phyloP scores from a whole-genome alignment of 306 rosid species.

The Cyclanthera cordifolia region DNA sequence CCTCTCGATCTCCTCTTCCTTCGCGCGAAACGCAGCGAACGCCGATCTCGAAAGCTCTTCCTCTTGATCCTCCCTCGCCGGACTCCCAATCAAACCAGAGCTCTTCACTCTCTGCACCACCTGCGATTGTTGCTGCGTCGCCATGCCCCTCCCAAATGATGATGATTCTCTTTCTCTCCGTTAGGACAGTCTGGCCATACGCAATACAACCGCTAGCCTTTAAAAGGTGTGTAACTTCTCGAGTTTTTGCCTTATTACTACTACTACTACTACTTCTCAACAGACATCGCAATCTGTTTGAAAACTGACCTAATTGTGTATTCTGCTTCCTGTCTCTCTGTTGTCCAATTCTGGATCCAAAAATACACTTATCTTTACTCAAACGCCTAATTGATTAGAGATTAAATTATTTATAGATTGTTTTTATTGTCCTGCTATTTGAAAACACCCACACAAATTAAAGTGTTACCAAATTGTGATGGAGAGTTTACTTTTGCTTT shows the following conservation, averaged over 20 bases:
- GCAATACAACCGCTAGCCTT: conserved; percentile 33
- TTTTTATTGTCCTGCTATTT: background rate
- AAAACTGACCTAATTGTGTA: conserved; percentile 25
- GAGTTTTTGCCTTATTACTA: background rate
- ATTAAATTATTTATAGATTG: background rate
- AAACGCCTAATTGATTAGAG: conserved; percentile 29
- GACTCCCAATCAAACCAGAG: conserved; percentile 44
- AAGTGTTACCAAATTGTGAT: conserved; percentile 6
- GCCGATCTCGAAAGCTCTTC: conserved; percentile 81
- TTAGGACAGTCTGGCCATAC: conserved; percentile 23
- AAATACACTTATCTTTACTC: conserved; percentile 32
- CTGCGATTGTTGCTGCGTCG: conserved; percentile 33
- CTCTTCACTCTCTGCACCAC: conserved; percentile 35
- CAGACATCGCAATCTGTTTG: conserved; percentile 18
- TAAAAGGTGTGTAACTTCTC: conserved; percentile 27
- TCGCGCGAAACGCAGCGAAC: conserved; percentile 48
- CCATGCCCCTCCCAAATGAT: conserved; percentile 44
- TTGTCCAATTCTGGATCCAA: background rate
- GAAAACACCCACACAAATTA: background rate
- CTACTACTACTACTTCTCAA: no score
- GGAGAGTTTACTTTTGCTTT: conserved; percentile 17
- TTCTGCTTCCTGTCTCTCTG: conserved; percentile 1
- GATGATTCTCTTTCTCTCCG: conserved; percentile 32
- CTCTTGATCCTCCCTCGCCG: conserved; percentile 49
- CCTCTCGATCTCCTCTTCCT: conserved; percentile 91